Conservation (phyloP, 306 rosid genomes). For the Nissolia schottii region DNA sequence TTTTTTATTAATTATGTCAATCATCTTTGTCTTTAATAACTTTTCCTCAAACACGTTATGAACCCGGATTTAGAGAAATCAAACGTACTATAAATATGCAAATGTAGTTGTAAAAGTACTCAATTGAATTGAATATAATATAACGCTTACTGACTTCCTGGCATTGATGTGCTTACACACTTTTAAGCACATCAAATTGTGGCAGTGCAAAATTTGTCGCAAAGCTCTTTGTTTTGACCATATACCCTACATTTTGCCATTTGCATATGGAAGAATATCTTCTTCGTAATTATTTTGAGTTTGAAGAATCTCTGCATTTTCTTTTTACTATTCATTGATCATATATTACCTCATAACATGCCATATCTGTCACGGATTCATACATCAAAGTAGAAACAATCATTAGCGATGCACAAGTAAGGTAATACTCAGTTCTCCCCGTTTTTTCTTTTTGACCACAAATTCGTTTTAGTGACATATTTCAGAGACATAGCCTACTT, state of each 20-base stretch:
- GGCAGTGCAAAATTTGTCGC: neutral
- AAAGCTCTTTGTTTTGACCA: neutral
- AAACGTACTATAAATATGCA: too few species aligned
- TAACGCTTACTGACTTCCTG: neutral
- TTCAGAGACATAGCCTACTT: too few species aligned
- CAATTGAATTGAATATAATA: too few species aligned
- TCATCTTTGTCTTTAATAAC: too few species aligned
- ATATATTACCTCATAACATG: neutral
- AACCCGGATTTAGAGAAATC: too few species aligned
- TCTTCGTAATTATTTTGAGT: neutral
- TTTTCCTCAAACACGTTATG: too few species aligned
- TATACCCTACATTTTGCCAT: neutral
- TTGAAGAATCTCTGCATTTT: neutral
- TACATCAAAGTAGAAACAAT: neutral
- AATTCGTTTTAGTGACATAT: too few species aligned
- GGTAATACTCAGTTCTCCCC: neutral
- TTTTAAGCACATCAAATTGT: neutral
- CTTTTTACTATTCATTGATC: neutral
- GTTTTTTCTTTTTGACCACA: too few species aligned
- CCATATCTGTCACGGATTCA: neutral
- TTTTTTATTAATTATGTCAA: too few species aligned
- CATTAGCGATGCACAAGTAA: neutral
- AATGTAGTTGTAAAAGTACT: neutral
- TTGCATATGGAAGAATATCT: neutral
- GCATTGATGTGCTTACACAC: neutral